A percentile compares a stretch with the other conserved stretches of the same genome.
Conservation (phyloP, 352 stramenopile species). For the Globisporangium sylvaticum region DNA sequence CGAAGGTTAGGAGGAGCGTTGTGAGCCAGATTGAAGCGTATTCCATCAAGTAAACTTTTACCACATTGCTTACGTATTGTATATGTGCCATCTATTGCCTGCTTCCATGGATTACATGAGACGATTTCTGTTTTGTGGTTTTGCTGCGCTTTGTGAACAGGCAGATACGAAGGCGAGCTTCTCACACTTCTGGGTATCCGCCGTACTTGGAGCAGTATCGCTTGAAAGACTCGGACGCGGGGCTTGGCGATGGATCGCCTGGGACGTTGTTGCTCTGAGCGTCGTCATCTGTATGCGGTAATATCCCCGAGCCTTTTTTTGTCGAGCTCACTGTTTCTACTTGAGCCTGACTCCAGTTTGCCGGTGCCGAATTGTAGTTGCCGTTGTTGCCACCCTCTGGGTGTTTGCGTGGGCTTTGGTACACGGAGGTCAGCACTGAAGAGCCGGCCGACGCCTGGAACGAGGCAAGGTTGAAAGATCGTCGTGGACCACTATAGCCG, state of each 20-base stretch:
- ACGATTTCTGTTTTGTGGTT: neutral
- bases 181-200: slow-evolving; percentile 60
- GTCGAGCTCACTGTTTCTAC: slow-evolving; percentile 17
- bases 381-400: slow-evolving; percentile 6
- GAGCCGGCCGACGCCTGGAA: slow-evolving; percentile 33
- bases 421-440: slow-evolving; percentile 7
- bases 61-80: neutral
- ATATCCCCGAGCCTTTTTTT: neutral
- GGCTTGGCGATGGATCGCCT: slow-evolving; percentile 22
- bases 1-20: slow-evolving; percentile 16
- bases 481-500: slow-evolving; percentile 25
- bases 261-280: slow-evolving; percentile 16
- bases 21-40: slow-evolving; percentile 8
- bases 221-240: slow-evolving; percentile 51
- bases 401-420: slow-evolving; percentile 16
- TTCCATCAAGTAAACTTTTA: slow-evolving; percentile 24
- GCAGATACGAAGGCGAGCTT: neutral
- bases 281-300: neutral
- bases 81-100: slow-evolving; percentile 1
- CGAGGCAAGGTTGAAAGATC: slow-evolving; percentile 50
- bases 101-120: slow-evolving; percentile 5
- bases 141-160: neutral
- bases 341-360: slow-evolving; percentile 41
- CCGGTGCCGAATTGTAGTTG: slow-evolving; percentile 16
- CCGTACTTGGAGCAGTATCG: slow-evolving; percentile 87